Evolutionary conservation across 345 rosid species (phyloP).

Genomic region (Xanthoceras sorbifolium): DNA sequence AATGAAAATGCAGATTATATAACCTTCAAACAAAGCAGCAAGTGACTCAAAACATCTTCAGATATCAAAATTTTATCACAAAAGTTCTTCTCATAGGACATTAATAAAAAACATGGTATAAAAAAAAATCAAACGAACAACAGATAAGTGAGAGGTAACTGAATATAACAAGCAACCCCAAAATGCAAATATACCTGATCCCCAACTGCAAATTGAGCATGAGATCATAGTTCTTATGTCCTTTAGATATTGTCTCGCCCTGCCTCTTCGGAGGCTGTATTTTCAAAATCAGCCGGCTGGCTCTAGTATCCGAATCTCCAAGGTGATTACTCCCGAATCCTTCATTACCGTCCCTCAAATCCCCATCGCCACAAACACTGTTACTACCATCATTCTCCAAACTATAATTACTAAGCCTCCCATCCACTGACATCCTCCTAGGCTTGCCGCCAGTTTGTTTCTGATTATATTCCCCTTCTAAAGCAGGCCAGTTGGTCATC

Average conservation of each 20-base stretch:
- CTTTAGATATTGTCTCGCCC: conserved; percentile 86
- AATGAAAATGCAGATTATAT: background rate
- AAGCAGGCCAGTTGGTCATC: conserved; percentile 61
- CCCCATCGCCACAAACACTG: conserved; percentile 34
- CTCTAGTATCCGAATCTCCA: conserved; percentile 44
- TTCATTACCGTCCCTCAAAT: conserved; percentile 42
- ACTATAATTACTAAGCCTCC: conserved; percentile 55
- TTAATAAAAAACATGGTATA: background rate
- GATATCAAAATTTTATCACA: background rate
- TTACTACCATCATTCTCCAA: conserved; percentile 27
- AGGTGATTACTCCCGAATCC: conserved; percentile 41
- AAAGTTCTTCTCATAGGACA: background rate
- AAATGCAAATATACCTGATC: conserved; percentile 59
- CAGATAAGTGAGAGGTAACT: background rate
- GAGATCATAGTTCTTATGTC: conserved; percentile 93
- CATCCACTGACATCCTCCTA: conserved; percentile 72
- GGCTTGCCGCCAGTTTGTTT: conserved; percentile 39
- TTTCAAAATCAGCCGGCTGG: conserved; percentile 38
- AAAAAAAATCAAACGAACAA: background rate
- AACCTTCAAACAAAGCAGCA: background rate
- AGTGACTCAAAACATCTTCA: background rate
- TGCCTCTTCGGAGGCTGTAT: conserved; percentile 70
- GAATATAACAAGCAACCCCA: background rate
- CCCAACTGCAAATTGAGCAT: conserved; percentile 99
- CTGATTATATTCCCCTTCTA: conserved; percentile 37